These are phyloP conservation scores for Triticum timopheevii DNA, from an alignment of 176 grass and related monocot species.

Conservation along the genomic window DNA sequence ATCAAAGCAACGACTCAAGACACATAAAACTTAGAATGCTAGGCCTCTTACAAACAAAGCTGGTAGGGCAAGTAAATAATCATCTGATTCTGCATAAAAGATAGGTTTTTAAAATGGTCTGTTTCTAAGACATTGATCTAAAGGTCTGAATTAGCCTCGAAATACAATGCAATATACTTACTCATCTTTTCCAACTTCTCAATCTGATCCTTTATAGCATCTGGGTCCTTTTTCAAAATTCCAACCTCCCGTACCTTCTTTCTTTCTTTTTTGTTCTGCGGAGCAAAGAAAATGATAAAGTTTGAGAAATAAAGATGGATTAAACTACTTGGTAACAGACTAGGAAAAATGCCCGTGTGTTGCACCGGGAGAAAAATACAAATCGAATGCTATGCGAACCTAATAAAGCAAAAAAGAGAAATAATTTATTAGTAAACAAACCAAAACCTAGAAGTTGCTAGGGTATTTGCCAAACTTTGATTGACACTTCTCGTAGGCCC, in stretches of 20 bases:
- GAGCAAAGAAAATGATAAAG: conserved; percentile 2
- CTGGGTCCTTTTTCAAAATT: conserved; percentile 95
- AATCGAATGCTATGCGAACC: no score
- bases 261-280: conserved; percentile 96
- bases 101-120: conserved; percentile 15
- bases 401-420: no score
- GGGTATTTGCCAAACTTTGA: no score
- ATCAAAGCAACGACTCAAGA: no score
- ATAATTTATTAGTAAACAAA: no score
- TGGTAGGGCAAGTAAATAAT: background rate
- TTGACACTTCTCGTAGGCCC: no score
- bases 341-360: no score
- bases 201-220: conserved; percentile 82
- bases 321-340: background rate
- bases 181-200: conserved; percentile 97
- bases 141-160: conserved; percentile 7
- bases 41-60: conserved; percentile 4
- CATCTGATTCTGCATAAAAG: background rate
- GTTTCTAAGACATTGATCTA: conserved; percentile 18
- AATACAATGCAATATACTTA: conserved; percentile 45
- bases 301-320: conserved; percentile 24
- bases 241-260: conserved; percentile 99
- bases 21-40: background rate
- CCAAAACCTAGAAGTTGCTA: no score
- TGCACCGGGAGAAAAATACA: no score